Conservation (phyloP, 352 stramenopile species). For the Phytopythium delawarense region DNA sequence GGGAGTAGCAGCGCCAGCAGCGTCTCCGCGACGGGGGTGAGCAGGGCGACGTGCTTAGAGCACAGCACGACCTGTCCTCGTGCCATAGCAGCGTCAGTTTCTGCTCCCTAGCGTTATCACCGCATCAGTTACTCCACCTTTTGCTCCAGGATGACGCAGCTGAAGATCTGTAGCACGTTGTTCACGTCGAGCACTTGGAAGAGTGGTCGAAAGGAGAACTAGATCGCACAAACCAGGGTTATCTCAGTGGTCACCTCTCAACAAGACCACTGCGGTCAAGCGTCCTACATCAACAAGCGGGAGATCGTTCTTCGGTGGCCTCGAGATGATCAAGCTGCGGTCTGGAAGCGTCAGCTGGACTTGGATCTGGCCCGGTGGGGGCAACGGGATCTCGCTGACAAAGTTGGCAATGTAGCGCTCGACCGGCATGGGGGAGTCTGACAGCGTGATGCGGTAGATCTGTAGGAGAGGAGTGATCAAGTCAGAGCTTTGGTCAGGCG, state of each 20-base stretch:
- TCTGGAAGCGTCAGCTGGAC: slow-evolving; percentile 88
- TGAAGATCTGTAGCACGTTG: slow-evolving; percentile 91
- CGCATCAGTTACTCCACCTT: slow-evolving; percentile 38
- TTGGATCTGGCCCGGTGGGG: slow-evolving; percentile 88
- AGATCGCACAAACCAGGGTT: background rate
- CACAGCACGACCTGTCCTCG: slow-evolving; percentile 83
- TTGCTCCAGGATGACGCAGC: slow-evolving; percentile 87
- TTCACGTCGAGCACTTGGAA: slow-evolving; percentile 91
- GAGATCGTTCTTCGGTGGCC: slow-evolving; percentile 89
- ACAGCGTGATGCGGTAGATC: slow-evolving; percentile 80
- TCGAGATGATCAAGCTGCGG: slow-evolving; percentile 78
- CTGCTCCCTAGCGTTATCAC: slow-evolving; percentile 5
- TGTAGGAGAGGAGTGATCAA: slow-evolving; percentile 12
- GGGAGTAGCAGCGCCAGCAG: slow-evolving; percentile 91
- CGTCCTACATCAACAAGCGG: slow-evolving; percentile 83
- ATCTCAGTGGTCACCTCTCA: background rate
- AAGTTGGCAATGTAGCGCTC: slow-evolving; percentile 98
- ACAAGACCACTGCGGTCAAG: background rate
- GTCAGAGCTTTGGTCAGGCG: background rate
- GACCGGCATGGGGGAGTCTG: slow-evolving; percentile 90
- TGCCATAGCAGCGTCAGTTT: background rate
- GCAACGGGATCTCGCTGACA: slow-evolving; percentile 93
- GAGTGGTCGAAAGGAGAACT: slow-evolving; percentile 92
- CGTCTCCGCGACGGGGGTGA: slow-evolving; percentile 90
- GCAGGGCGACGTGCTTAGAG: slow-evolving; percentile 84